phyloP scores from a whole-genome alignment of 306 rosid genomes.

The Gleditsia sinensis region DNA sequence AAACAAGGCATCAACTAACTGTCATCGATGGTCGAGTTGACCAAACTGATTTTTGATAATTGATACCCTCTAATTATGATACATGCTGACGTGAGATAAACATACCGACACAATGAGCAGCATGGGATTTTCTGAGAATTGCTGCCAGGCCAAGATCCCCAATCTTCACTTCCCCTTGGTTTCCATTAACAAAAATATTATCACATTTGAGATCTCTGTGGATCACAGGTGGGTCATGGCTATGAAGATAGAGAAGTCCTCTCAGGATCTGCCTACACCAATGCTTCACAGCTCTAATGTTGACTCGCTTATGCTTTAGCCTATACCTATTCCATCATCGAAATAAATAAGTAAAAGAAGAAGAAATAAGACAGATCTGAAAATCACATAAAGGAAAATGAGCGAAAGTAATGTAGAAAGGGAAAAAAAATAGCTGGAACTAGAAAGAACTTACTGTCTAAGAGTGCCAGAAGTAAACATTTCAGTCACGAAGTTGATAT shows the following conservation, averaged over 20 bases:
- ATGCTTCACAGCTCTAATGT: constrained; percentile 91
- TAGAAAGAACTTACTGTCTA: constrained; percentile 70
- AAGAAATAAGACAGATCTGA: constrained; percentile 35
- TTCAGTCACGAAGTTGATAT: constrained; percentile 93
- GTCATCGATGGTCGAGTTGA: background rate
- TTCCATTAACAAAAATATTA: constrained; percentile 88
- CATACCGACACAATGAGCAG: constrained; percentile 91
- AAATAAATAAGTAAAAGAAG: background rate
- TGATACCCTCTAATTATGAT: background rate
- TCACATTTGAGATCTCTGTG: constrained; percentile 99
- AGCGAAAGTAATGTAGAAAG: background rate
- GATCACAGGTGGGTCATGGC: constrained; percentile 93
- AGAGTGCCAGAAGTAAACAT: constrained; percentile 98
- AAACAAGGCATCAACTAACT: constrained; percentile 32
- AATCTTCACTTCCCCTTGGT: constrained; percentile 94
- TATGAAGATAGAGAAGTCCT: constrained; percentile 91
- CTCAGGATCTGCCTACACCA: constrained; percentile 96
- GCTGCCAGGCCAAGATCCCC: constrained; percentile 99
- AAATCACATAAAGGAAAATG: constrained; percentile 19
- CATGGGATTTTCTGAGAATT: constrained; percentile 83
- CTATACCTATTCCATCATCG: constrained; percentile 62
- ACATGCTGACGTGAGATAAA: constrained; percentile 11
- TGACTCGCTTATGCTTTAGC: constrained; percentile 84
- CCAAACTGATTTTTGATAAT: background rate
- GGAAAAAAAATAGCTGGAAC: background rate